Conservation (phyloP, 2,329 filamentous ascomycete genomes). For the Rutstroemia sp. region DNA sequence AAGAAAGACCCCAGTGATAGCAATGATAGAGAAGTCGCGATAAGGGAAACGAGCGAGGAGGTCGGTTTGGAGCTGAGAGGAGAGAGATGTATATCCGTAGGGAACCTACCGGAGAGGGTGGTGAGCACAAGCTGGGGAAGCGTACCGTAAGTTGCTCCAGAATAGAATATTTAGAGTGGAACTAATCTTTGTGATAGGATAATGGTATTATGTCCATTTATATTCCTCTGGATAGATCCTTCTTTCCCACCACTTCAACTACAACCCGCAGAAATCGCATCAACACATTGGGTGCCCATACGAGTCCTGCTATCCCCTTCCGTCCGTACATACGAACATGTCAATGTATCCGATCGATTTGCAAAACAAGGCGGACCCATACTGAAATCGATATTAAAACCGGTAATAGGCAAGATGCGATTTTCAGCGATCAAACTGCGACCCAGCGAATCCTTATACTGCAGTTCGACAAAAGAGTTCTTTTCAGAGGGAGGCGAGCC, state of each 20-base stretch:
- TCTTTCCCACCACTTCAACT: conserved; percentile 49
- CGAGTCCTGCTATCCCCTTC: conserved; percentile 51
- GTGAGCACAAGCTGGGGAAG: conserved; percentile 62
- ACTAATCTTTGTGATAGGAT: conserved; percentile 35
- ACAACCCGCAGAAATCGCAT: conserved; percentile 62
- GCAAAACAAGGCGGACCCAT: conserved; percentile 47
- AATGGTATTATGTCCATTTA: conserved; percentile 63
- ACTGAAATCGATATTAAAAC: conserved; percentile 45
- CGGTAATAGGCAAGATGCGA: conserved; percentile 57
- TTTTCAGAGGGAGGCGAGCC: conserved; percentile 24
- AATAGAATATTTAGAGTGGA: not conserved
- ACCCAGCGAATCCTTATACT: conserved; percentile 54
- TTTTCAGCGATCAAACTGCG: conserved; percentile 57
- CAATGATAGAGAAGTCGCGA: conserved; percentile 53
- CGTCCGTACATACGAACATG: conserved; percentile 53
- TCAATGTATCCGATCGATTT: conserved; percentile 56
- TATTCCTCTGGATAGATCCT: conserved; percentile 54
- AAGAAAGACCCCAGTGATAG: conserved; percentile 58
- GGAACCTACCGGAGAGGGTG: conserved; percentile 58
- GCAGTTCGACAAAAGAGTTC: conserved; percentile 44
- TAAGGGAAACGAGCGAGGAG: conserved; percentile 59
- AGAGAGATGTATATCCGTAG: conserved; percentile 40
- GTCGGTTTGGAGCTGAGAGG: conserved; percentile 53
- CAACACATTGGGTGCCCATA: conserved; percentile 62
- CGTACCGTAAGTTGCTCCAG: conserved; percentile 41